Conservation (phyloP, 2,329 filamentous ascomycete genomes). For the Lachnellula arida region DNA sequence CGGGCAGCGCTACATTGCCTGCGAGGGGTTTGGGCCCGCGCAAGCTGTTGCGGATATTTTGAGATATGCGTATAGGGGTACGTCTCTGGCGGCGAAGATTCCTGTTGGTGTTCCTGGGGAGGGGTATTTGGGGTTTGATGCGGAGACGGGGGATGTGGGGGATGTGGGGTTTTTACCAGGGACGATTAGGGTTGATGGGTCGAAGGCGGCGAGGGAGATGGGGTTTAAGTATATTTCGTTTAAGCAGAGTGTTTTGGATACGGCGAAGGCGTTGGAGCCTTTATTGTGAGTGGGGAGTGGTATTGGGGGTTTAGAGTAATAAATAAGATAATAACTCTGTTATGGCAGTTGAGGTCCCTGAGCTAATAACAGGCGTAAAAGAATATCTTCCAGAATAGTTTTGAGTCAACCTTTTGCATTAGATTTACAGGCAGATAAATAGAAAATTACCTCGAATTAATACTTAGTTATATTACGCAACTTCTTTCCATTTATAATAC, state of each 20-base stretch:
- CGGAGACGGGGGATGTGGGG: slow-evolving; percentile 17
- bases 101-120: slow-evolving; percentile 35
- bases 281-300: slow-evolving; percentile 8
- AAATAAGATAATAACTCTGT: too few relatives aligned
- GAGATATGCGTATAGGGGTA: slow-evolving; percentile 34
- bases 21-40: slow-evolving; percentile 28
- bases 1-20: slow-evolving; percentile 39
- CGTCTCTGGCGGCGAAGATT: slow-evolving; percentile 31
- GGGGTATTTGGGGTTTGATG: slow-evolving; percentile 34
- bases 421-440: too few relatives aligned
- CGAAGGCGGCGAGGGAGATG: slow-evolving; percentile 27
- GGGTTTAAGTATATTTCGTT: slow-evolving; percentile 28
- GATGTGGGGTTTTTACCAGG: slow-evolving; percentile 12
- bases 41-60: slow-evolving; percentile 42
- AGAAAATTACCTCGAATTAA: too few relatives aligned
- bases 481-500: too few relatives aligned
- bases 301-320: too few relatives aligned
- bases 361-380: too few relatives aligned
- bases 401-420: too few relatives aligned
- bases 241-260: slow-evolving; percentile 31
- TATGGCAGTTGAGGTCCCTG: too few relatives aligned
- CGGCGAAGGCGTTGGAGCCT: slow-evolving; percentile 31
- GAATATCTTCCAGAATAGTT: too few relatives aligned
- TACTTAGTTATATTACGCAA: too few relatives aligned
- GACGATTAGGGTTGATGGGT: slow-evolving; percentile 23